phyloP scores from a whole-genome alignment of 441 rosid species.

The Kokia cookei region DNA sequence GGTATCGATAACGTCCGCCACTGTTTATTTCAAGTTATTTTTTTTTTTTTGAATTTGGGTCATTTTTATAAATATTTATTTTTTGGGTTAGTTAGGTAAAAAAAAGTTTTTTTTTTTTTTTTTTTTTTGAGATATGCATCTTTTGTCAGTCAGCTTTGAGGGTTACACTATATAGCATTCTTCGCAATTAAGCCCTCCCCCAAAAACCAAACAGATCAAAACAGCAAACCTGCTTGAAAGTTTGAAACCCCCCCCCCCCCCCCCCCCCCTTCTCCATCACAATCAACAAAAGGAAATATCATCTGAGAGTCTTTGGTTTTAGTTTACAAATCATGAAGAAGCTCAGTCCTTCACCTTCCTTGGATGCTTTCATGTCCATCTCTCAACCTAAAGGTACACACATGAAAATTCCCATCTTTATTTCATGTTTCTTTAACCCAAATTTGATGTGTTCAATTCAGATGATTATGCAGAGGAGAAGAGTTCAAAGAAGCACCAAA shows the following conservation, averaged over 20 bases:
- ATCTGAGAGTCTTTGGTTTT: neutral
- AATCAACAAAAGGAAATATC: neutral
- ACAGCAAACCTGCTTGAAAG: neutral
- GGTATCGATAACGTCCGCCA: too few relatives aligned
- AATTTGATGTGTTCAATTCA: neutral
- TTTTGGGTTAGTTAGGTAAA: too few relatives aligned
- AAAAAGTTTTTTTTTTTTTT: too few relatives aligned
- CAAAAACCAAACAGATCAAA: neutral
- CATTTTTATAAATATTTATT: too few relatives aligned
- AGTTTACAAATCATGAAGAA: slow-evolving; percentile 33
- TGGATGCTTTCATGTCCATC: slow-evolving; percentile 29
- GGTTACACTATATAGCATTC: neutral
- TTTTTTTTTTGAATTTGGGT: too few relatives aligned
- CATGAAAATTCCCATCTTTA: neutral
- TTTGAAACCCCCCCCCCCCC: neutral
- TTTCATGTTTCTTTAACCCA: neutral
- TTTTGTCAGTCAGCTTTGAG: neutral
- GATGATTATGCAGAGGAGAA: slow-evolving; percentile 22
- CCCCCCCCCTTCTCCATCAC: neutral
- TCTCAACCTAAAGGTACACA: slow-evolving; percentile 29
- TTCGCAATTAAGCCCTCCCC: neutral
- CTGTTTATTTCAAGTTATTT: too few relatives aligned
- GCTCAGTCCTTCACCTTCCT: slow-evolving; percentile 32
- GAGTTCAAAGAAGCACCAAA: slow-evolving; percentile 25
- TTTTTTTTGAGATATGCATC: too few relatives aligned